A percentile compares a stretch with the other conserved stretches of the same genome.
These are phyloP conservation scores for Phanerochaete carnosa DNA, from an alignment of 768 basidiomycete genomes.

Conservation along the genomic window DNA sequence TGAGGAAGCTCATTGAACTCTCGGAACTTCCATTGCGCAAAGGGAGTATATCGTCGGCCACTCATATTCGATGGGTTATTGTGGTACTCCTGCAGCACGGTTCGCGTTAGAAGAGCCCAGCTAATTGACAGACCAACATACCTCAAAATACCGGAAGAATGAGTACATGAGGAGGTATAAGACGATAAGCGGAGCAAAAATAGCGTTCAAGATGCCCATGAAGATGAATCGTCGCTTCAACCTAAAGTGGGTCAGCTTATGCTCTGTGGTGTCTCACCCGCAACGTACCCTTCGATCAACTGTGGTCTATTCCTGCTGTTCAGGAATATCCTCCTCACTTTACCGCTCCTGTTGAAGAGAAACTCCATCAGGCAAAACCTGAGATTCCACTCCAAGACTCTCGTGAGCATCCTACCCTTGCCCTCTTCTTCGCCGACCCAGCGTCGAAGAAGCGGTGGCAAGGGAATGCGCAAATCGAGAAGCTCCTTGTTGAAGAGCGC, in stretches of 20 bases:
- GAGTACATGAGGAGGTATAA: constrained; percentile 96
- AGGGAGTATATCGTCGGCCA: constrained; percentile 88
- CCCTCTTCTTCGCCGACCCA: constrained; percentile 53
- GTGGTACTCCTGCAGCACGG: constrained; percentile 80
- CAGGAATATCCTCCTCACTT: constrained; percentile 87
- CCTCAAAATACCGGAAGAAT: constrained; percentile 99
- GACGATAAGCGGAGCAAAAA: constrained; percentile 96
- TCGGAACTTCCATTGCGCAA: constrained; percentile 97
- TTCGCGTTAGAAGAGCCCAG: neutral
- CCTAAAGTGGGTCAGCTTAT: constrained; percentile 36
- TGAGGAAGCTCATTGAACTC: constrained; percentile 99
- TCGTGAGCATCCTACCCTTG: constrained; percentile 79
- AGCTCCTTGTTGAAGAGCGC: constrained; percentile 97
- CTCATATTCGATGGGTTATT: constrained; percentile 97
- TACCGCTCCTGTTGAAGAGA: constrained; percentile 86
- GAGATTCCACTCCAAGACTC: constrained; percentile 96
- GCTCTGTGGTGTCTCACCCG: neutral
- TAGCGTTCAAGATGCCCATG: constrained; percentile 94
- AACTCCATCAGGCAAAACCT: constrained; percentile 95
- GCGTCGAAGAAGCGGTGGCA: constrained; percentile 57
- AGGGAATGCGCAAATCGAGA: constrained; percentile 80
- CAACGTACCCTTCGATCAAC: constrained; percentile 78
- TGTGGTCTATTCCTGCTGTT: constrained; percentile 76
- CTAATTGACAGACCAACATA: constrained; percentile 31
- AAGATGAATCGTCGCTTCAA: constrained; percentile 86